These are phyloP conservation scores for Fusarium nurragi DNA, from an alignment of 2,329 filamentous ascomycete genomes.

Conservation along the genomic window DNA sequence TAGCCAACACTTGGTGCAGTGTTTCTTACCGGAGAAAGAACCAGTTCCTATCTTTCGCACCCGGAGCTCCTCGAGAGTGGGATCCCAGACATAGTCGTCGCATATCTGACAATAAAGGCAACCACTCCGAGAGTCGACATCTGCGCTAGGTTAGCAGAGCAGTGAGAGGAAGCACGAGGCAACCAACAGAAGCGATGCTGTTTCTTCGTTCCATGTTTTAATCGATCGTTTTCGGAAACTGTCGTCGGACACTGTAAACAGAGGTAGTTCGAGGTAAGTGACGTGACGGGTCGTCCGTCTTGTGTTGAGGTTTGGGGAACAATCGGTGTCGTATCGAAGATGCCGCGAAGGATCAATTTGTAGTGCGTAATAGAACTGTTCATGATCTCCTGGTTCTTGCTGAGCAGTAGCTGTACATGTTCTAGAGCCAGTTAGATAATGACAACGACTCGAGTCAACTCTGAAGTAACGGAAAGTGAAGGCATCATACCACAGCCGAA, in stretches of 20 bases:
- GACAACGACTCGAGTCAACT: neutral
- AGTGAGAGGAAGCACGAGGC: neutral
- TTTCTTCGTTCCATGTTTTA: conserved; percentile 74
- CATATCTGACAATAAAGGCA: conserved; percentile 83
- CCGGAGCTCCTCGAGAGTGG: conserved; percentile 79
- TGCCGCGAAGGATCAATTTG: conserved; percentile 73
- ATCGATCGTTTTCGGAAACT: conserved; percentile 70
- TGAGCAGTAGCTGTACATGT: conserved; percentile 75
- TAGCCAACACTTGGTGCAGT: neutral
- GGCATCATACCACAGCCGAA: conserved; percentile 69
- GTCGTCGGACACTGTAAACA: conserved; percentile 79
- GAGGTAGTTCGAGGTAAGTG: conserved; percentile 74
- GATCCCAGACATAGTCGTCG: conserved; percentile 84
- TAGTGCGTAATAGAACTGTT: conserved; percentile 77
- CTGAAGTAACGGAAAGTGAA: conserved; percentile 6
- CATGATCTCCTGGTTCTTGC: conserved; percentile 68
- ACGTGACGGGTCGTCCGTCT: conserved; percentile 67
- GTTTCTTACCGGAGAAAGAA: conserved; percentile 67
- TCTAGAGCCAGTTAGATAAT: conserved; percentile 60
- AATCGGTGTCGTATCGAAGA: conserved; percentile 73
- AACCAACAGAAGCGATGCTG: conserved; percentile 76
- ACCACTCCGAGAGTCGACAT: conserved; percentile 80
- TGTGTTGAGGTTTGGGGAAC: conserved; percentile 71
- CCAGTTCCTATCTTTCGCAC: conserved; percentile 74
- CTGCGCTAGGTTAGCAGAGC: conserved; percentile 55